These are phyloP conservation scores for Durio zibethinus DNA, from an alignment of 345 rosid genomes.

Conservation along the genomic window DNA sequence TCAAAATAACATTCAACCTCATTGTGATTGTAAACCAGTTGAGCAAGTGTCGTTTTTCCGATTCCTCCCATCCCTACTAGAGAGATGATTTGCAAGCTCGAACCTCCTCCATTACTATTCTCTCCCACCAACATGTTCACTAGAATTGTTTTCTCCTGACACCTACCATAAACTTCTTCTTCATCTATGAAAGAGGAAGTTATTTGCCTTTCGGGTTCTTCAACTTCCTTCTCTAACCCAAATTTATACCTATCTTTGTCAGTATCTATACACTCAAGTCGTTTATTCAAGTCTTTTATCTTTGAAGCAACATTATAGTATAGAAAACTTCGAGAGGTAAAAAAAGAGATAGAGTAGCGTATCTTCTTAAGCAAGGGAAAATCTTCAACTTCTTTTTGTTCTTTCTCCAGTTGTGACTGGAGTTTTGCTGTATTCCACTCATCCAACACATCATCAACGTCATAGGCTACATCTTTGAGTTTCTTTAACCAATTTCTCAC, in stretches of 20 bases:
- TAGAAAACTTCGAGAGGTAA: background rate
- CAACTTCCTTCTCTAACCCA: background rate
- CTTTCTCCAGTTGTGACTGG: background rate
- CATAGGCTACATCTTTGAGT: constrained; percentile 11
- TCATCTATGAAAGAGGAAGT: background rate
- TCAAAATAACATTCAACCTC: constrained; percentile 5
- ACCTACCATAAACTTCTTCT: constrained; percentile 13
- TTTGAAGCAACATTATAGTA: constrained; percentile 9
- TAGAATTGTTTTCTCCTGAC: background rate
- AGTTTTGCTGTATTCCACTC: constrained; percentile 1
- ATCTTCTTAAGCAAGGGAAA: background rate
- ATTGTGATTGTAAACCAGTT: constrained; percentile 1
- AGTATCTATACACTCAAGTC: background rate
- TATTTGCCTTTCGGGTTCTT: background rate
- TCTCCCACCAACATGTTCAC: background rate
- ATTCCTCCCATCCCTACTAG: constrained; percentile 23
- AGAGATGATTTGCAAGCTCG: background rate
- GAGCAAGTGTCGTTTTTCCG: constrained; percentile 26
- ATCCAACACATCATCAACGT: constrained; percentile 10
- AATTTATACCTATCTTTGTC: constrained; percentile 11
- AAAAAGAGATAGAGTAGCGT: background rate
- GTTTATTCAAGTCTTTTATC: background rate
- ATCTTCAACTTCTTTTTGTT: background rate
- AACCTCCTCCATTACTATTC: background rate
- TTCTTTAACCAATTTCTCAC: constrained; percentile 10